These are phyloP conservation scores for Przewalskia tangutica DNA, from an alignment of 257 asterid genomes.

Conservation along the genomic window DNA sequence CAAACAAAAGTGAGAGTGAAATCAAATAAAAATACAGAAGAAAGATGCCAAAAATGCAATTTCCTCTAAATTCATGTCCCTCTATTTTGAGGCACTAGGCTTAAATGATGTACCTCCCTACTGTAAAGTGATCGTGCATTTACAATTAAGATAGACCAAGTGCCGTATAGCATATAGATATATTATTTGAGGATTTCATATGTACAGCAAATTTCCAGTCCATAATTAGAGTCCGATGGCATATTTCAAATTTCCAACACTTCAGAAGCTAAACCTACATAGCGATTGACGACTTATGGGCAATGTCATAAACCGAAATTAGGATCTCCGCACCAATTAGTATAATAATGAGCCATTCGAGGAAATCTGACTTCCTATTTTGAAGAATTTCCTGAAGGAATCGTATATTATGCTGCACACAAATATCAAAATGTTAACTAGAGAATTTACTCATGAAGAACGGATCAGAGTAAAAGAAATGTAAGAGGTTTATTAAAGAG, in stretches of 20 bases:
- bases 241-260: neutral
- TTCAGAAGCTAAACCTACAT: neutral
- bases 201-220: neutral
- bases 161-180: neutral
- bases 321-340: conserved; percentile 86
- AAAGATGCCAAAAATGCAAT: neutral
- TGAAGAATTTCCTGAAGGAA: conserved; percentile 94
- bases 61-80: neutral
- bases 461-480: too few relatives aligned
- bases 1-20: neutral
- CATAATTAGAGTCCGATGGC: neutral
- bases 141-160: neutral
- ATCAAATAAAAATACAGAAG: neutral
- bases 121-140: neutral
- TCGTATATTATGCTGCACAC: conserved; percentile 84
- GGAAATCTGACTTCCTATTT: conserved; percentile 88
- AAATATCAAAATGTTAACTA: conserved; percentile 3
- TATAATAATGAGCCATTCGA: conserved; percentile 89
- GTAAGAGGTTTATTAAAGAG: too few relatives aligned
- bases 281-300: conserved; percentile 37
- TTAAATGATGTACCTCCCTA: neutral
- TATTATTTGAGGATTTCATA: neutral
- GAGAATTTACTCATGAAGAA: neutral
- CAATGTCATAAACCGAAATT: conserved; percentile 78
- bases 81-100: neutral